Percentiles rank a stretch among this genome's conserved stretches.
phyloP scores from a whole-genome alignment of 2,329 filamentous ascomycete genomes.

The Nemania sp. region DNA sequence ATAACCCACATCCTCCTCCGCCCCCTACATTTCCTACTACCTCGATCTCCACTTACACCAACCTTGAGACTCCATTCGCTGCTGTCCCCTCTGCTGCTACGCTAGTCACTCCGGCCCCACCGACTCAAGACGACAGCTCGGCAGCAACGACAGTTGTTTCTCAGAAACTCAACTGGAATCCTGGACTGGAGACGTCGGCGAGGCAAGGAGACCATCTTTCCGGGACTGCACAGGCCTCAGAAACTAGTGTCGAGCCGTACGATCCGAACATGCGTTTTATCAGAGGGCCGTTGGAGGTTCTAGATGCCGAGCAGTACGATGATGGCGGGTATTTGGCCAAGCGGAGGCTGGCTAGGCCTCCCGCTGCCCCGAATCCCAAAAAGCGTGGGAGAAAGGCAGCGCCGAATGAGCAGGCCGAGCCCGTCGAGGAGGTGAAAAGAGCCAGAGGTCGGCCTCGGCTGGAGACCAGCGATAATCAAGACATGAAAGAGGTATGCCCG shows the following conservation, averaged over 20 bases:
- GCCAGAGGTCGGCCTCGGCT: slow-evolving; percentile 74
- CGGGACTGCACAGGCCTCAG: slow-evolving; percentile 5
- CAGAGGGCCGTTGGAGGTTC: slow-evolving; percentile 46
- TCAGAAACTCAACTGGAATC: slow-evolving; percentile 7
- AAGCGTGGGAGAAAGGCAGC: slow-evolving; percentile 42
- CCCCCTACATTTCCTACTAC: slow-evolving; percentile 1
- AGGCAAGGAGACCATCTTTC: slow-evolving; percentile 7
- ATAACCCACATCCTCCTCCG: neutral
- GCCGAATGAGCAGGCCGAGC: slow-evolving; percentile 41
- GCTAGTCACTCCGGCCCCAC: slow-evolving; percentile 8
- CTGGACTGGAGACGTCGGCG: slow-evolving; percentile 7
- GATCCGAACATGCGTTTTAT: slow-evolving; percentile 36
- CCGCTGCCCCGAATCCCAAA: slow-evolving; percentile 28
- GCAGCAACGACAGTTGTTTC: slow-evolving; percentile 10
- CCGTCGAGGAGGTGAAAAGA: slow-evolving; percentile 58
- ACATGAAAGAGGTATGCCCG: slow-evolving; percentile 55
- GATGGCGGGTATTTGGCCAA: slow-evolving; percentile 37
- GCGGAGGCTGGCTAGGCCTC: slow-evolving; percentile 19
- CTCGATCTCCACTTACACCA: slow-evolving; percentile 18
- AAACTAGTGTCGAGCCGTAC: slow-evolving; percentile 12
- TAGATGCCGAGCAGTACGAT: slow-evolving; percentile 52
- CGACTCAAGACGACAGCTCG: slow-evolving; percentile 2
- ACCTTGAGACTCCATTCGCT: slow-evolving; percentile 7
- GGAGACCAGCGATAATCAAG: slow-evolving; percentile 77
- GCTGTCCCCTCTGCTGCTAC: slow-evolving; percentile 2